Evolutionary conservation across 139 green algal genomes (phyloP).

Genomic region (Micractinium sp.): DNA sequence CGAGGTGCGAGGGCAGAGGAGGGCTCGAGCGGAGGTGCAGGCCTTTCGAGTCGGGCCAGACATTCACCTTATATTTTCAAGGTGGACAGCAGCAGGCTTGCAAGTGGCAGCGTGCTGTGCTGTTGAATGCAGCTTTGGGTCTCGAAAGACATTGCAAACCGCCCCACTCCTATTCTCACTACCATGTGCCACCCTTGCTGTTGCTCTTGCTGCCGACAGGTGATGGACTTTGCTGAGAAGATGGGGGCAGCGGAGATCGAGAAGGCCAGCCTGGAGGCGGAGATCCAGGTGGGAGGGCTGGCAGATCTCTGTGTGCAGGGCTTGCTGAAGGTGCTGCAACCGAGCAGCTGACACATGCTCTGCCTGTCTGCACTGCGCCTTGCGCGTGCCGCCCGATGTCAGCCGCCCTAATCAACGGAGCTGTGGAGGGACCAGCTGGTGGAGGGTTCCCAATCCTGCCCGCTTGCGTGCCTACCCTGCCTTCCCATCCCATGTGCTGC

Average conservation of each 20-base stretch:
- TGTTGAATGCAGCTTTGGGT: not conserved
- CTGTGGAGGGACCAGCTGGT: no score
- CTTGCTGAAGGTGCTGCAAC: no score
- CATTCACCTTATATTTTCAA: no score
- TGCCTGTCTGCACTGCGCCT: not conserved
- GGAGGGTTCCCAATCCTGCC: no score
- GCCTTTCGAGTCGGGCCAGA: no score
- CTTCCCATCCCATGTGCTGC: no score
- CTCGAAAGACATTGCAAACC: no score
- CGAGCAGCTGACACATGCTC: not conserved
- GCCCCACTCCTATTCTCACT: not conserved
- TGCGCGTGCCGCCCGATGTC: not conserved
- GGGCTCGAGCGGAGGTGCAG: not conserved
- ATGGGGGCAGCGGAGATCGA: conserved; percentile 71
- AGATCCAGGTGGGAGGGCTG: conserved; percentile 49
- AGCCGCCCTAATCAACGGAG: no score
- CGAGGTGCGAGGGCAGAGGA: conserved; percentile 37
- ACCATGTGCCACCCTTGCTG: not conserved
- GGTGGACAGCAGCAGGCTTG: not conserved
- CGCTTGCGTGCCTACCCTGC: no score
- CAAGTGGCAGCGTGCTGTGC: not conserved
- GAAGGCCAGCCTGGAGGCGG: conserved; percentile 70
- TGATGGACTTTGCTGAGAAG: conserved; percentile 73
- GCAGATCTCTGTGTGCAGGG: no score
- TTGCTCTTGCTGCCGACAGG: conserved; percentile 1